Base-by-base conservation (phyloP, 2,329 filamentous ascomycete genomes). In the Diaporthe sp. region DNA sequence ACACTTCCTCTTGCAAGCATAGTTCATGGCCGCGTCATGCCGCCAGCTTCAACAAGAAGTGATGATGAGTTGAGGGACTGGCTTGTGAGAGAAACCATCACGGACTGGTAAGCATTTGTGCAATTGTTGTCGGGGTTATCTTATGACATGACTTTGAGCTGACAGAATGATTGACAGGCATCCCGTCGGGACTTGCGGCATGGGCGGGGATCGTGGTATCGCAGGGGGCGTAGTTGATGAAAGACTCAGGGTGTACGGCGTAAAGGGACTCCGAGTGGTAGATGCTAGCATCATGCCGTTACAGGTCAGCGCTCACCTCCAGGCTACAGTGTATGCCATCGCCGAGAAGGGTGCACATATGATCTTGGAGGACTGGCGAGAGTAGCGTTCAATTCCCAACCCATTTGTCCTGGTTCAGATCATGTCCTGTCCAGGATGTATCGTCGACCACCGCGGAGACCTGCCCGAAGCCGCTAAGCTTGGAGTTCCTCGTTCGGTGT, bases 311-410 rank as follows among this genome's bases (percentile, higher is more conserved):
- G 86, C 77, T 10, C 83, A 87, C 12, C 84, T 88, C 50, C 87
- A 89, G 77, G 86, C 86, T 73, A 85, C 85, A 0, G 87, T 89
- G 3, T 89, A 89, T 78, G 87, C 86, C 79, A 80, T 88, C 76
- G 87, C 82, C 6, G 88, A 89, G 78, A 89, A 86, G 79, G 78
- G 73, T 9, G 80, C 83, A 64, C 57, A 73, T 4, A 78, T 81
- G 77, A 78, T 82, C 28, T 35, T 78, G 54, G 77, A 79, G 25
- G 64, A 68, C 35, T 68, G 45, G 64, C 12, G 47, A 35, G 22
- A 54, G 1, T 68, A 52, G 35, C 4, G 1, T 52, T 15, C 38
- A 28, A 33, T 12, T 35, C 19, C 54, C 12, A 22, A 10, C 4
- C 17, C 8, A 19, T 8, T 47, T 19, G n/a, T 1, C 42, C 42